phyloP scores from a whole-genome alignment of 2,329 filamentous ascomycete species.

The Penicillium verrucosum region DNA sequence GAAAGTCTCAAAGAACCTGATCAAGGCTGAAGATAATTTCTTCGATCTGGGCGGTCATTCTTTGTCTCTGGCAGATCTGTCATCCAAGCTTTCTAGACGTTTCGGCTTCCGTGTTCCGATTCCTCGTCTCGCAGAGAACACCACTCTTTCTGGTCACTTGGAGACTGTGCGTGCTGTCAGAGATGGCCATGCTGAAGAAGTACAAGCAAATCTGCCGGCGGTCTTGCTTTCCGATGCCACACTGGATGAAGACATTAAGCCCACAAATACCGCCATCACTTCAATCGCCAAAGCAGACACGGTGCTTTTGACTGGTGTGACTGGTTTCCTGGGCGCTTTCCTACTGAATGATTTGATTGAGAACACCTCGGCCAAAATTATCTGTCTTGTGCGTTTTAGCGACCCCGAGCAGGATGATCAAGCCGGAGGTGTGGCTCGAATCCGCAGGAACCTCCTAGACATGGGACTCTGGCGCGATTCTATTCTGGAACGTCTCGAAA shows the following conservation, averaged over 20 bases:
- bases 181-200: conserved; percentile 69
- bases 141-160: conserved; percentile 70
- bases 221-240: conserved; percentile 64
- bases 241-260: conserved; percentile 67
- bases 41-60: conserved; percentile 81
- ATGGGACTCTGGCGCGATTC: conserved; percentile 73
- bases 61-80: conserved; percentile 70
- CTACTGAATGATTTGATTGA: conserved; percentile 67
- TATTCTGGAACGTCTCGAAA: conserved; percentile 73
- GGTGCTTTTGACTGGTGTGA: conserved; percentile 70
- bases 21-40: conserved; percentile 71
- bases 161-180: conserved; percentile 67
- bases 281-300: conserved; percentile 64
- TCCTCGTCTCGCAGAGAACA: conserved; percentile 65
- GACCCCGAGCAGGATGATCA: conserved; percentile 64
- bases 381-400: conserved; percentile 70
- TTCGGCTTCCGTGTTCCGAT: conserved; percentile 74
- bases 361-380: conserved; percentile 64
- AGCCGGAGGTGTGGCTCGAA: conserved; percentile 66
- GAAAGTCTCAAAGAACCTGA: conserved; percentile 58
- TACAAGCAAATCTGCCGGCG: conserved; percentile 71
- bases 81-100: conserved; percentile 64
- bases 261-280: conserved; percentile 52
- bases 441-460: conserved; percentile 74
- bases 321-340: conserved; percentile 74